Evolutionary conservation across 805 yeast species (phyloP), one percentile per base, ranked within the genome.

Genomic region (Starmerella tilneyi): DNA sequence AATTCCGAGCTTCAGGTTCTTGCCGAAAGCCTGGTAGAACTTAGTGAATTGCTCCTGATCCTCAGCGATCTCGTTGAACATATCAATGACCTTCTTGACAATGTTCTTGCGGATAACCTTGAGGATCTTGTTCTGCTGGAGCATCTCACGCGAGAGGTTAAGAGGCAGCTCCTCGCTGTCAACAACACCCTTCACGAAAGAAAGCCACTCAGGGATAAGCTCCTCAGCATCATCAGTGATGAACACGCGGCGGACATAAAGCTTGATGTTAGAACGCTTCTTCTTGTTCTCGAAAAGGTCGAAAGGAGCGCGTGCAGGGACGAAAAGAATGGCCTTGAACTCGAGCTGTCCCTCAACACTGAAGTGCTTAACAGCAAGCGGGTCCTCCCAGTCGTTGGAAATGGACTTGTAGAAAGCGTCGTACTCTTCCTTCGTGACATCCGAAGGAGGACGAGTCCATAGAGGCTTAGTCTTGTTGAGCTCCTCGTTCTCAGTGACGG

Each of bases 361-460:
- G 78, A 92, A 92, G 74, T 92, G 99, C 79, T 92, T 92, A 59
- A 92, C 97, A 58, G 96, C 96, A 67, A 92, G 79, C 72, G 96
- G 99, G 68, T 92, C 98, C 75, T 92, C 98, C 98, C 98, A 92
- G 72, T 92, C 99, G 72, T 92, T 92, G 47, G 98, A 88, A 64
- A 92, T 92, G 42, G 97, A 86, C 76, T 92, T 92, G 84, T 92
- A 92, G 83, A 92, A 92, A 49, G 97, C 94, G 63, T 92, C 89
- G 78, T 92, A 92, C 74, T 92, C 99, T 57, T 92, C 98, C 75
- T 85, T 88, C 55, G 95, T 78, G 59, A 92, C 94, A 55, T 92
- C 99, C 60, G 89, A 72, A 69, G 99, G 98, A 76, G 81, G 83
- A 78, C 97, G 85, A 58, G 98, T 92, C 99, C 99, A 92, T 66